These are phyloP conservation scores for Nitzschia sp. DNA, from an alignment of 108 stramenopile species.

Conservation along the genomic window DNA sequence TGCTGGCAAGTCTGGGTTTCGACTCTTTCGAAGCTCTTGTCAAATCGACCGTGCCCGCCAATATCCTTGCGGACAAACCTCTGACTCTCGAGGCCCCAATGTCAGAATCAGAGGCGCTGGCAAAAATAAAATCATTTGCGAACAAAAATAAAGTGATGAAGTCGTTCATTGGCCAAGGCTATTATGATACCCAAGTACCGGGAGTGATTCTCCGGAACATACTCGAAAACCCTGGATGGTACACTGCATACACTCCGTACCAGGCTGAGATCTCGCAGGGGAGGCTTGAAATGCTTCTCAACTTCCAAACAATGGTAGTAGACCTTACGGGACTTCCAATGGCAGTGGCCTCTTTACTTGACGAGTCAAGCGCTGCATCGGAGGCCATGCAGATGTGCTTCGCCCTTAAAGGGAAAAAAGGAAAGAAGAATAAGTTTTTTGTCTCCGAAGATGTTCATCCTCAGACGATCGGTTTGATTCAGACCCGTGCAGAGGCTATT, in stretches of 20 bases:
- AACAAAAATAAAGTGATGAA: constrained; percentile 95
- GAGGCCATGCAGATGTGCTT: constrained; percentile 99
- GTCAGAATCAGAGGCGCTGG: constrained; percentile 93
- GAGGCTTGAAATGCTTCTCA: constrained; percentile 97
- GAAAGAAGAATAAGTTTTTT: constrained; percentile 93
- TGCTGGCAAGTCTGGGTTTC: constrained; percentile 91
- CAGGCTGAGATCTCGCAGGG: constrained; percentile 99
- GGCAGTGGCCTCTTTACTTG: constrained; percentile 94
- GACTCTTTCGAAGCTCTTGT: constrained; percentile 86
- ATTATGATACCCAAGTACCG: constrained; percentile 95
- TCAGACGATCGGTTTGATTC: constrained; percentile 92
- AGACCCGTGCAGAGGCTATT: constrained; percentile 91
- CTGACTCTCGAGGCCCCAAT: constrained; percentile 82
- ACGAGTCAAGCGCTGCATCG: constrained; percentile 96
- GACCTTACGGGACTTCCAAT: constrained; percentile 98
- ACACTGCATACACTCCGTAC: constrained; percentile 99
- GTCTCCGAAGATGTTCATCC: constrained; percentile 94
- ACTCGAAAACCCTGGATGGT: constrained; percentile 99
- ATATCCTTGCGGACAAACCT: constrained; percentile 73
- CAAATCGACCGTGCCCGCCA: constrained; percentile 89
- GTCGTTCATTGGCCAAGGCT: constrained; percentile 97
- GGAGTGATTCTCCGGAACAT: constrained; percentile 96
- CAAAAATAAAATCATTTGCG: constrained; percentile 57
- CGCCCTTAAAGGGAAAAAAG: constrained; percentile 86
- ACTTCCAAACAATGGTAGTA: constrained; percentile 98